Percentiles rank a stretch among this genome's conserved stretches.
Evolutionary conservation across 1,139 yeast genomes (phyloP).

Genomic region (Taphrina deformans): DNA sequence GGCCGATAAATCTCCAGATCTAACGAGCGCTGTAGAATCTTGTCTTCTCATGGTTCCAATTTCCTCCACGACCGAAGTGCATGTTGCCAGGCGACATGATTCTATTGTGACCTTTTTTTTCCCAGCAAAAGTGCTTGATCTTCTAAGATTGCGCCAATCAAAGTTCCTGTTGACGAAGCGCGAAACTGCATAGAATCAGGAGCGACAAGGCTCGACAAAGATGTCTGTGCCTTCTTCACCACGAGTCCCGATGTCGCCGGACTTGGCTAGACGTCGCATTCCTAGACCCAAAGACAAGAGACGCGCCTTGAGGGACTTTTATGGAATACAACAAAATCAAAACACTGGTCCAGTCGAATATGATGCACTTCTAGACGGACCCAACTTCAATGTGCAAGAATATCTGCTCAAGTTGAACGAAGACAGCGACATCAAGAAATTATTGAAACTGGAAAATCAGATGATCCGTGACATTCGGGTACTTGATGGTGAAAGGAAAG

Average conservation of each 20-base stretch:
- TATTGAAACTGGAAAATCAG: conserved; percentile 44
- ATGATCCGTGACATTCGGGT: conserved; percentile 46
- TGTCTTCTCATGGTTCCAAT: too few species aligned
- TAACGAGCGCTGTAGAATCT: too few species aligned
- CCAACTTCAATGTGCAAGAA: conserved; percentile 40
- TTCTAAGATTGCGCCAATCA: too few species aligned
- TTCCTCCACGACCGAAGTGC: too few species aligned
- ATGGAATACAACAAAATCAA: conserved; percentile 42
- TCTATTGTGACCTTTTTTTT: too few species aligned
- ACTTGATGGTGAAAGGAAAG: conserved; percentile 50
- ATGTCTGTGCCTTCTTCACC: conserved; percentile 28
- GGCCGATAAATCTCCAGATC: too few species aligned
- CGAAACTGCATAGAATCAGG: too few species aligned
- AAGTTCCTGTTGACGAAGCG: too few species aligned
- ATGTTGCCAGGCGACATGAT: too few species aligned
- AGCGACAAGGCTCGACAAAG: neutral
- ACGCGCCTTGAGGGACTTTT: conserved; percentile 49
- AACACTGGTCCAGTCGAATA: conserved; percentile 37
- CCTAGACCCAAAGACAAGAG: conserved; percentile 27
- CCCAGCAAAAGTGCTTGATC: too few species aligned
- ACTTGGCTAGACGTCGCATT: conserved; percentile 5
- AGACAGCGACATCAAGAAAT: conserved; percentile 41
- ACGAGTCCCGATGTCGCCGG: conserved; percentile 14
- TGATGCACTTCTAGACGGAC: conserved; percentile 40
- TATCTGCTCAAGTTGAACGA: conserved; percentile 42